Evolutionary conservation across 768 basidiomycete species (phyloP).

Genomic region (Cyclocybe aegerita): DNA sequence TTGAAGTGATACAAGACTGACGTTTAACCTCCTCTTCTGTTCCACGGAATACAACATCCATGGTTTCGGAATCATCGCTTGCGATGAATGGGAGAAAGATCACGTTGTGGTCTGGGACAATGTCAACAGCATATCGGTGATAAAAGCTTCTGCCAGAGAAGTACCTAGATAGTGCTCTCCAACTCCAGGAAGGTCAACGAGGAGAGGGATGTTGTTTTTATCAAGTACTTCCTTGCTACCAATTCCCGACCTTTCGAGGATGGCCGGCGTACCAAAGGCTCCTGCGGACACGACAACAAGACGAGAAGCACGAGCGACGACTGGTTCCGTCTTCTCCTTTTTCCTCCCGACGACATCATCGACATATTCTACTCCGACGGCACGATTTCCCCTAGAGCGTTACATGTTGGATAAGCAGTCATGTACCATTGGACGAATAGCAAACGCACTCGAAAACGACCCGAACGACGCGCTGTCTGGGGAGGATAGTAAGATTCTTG

Average conservation of each 20-base stretch:
- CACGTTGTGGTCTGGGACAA: conserved; percentile 38
- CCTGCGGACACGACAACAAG: conserved; percentile 53
- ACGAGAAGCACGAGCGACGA: conserved; percentile 34
- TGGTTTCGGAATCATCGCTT: conserved; percentile 42
- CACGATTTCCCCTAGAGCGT: conserved; percentile 32
- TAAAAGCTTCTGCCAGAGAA: not conserved
- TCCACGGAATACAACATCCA: conserved; percentile 48
- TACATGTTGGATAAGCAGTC: not conserved
- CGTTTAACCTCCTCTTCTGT: conserved; percentile 38
- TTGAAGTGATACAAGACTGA: conserved; percentile 20
- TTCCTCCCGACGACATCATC: conserved; percentile 28
- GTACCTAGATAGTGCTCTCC: conserved; percentile 66
- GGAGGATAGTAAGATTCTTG: conserved; percentile 39
- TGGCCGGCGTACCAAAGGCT: conserved; percentile 54
- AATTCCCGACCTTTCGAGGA: conserved; percentile 60
- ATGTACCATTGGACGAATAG: not conserved
- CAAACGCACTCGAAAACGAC: conserved; percentile 47
- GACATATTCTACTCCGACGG: conserved; percentile 54
- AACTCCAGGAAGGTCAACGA: conserved; percentile 72
- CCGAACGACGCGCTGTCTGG: conserved; percentile 42
- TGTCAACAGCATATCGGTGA: not conserved
- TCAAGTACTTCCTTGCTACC: conserved; percentile 51
- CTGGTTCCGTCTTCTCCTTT: conserved; percentile 14
- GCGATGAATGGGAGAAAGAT: conserved; percentile 42
- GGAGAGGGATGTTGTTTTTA: conserved; percentile 42